A percentile compares a stretch with the other conserved stretches of the same genome.
Conservation (phyloP, 2,329 filamentous ascomycete species). For the Diatrype stigma region DNA sequence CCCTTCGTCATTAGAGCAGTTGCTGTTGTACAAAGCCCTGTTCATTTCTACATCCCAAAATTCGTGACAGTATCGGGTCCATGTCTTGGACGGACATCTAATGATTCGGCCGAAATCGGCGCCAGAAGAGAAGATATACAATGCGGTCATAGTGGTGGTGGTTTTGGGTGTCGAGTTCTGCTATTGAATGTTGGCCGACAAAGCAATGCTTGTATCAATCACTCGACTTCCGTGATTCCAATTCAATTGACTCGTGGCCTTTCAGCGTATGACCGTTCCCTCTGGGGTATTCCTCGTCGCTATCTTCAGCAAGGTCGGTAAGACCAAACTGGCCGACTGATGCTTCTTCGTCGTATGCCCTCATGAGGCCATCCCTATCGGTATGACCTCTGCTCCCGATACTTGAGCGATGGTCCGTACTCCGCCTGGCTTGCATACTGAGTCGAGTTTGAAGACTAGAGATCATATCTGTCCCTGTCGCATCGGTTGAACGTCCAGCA, state of each 20-base stretch:
- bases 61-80: background rate
- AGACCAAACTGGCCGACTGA: slow-evolving; percentile 68
- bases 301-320: slow-evolving; percentile 74
- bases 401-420: slow-evolving; percentile 60
- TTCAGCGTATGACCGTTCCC: slow-evolving; percentile 36
- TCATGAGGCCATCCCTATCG: slow-evolving; percentile 80
- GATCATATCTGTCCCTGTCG: slow-evolving; percentile 86
- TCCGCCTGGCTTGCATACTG: slow-evolving; percentile 87
- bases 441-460: slow-evolving; percentile 84
- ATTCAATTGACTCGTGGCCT: slow-evolving; percentile 44
- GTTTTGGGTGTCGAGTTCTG: slow-evolving; percentile 1
- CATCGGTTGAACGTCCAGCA: slow-evolving; percentile 63
- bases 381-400: slow-evolving; percentile 57
- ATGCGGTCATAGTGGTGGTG: slow-evolving; percentile 17
- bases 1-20: background rate
- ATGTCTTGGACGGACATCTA: slow-evolving; percentile 4
- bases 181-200: background rate
- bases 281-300: slow-evolving; percentile 54
- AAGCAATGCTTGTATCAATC: slow-evolving; percentile 9
- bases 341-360: slow-evolving; percentile 80
- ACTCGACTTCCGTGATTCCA: slow-evolving; percentile 42
- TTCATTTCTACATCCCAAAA: background rate
- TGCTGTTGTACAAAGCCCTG: background rate
- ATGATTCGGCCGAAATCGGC: slow-evolving; percentile 8
- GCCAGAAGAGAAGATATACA: slow-evolving; percentile 24